Conservation (phyloP, 2,329 filamentous ascomycete species). For the Bipolaris gigantea region DNA sequence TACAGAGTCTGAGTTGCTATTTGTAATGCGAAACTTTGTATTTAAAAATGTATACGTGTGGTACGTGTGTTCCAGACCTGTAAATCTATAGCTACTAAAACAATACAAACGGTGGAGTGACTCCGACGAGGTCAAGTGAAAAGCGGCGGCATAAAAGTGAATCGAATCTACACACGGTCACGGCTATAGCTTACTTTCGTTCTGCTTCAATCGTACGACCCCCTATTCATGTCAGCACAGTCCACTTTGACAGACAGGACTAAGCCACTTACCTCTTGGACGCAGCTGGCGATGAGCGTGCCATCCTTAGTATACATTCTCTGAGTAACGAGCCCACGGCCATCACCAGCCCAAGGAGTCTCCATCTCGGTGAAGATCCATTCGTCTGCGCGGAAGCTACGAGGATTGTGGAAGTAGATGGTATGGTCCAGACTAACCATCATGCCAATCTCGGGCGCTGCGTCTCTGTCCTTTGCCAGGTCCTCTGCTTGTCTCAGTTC, state of each 20-base stretch:
- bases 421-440: constrained; percentile 78
- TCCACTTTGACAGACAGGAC: too few relatives aligned
- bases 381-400: constrained; percentile 57
- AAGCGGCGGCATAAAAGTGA: neutral
- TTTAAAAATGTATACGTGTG: neutral
- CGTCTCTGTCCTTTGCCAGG: constrained; percentile 49
- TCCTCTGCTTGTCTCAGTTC: constrained; percentile 47
- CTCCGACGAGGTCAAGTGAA: neutral
- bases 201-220: constrained; percentile 18
- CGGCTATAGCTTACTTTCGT: constrained; percentile 16
- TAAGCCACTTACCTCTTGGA: constrained; percentile 65
- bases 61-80: too few relatives aligned
- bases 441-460: constrained; percentile 71
- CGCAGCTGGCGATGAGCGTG: constrained; percentile 73
- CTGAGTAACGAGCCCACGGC: constrained; percentile 74
- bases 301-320: constrained; percentile 73
- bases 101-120: neutral
- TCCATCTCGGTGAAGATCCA: constrained; percentile 83
- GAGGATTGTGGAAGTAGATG: constrained; percentile 59
- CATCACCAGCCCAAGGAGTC: constrained; percentile 78
- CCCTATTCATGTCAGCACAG: constrained; percentile 15
- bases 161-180: neutral
- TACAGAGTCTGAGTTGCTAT: neutral
- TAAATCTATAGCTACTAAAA: neutral
- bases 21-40: neutral